These are phyloP conservation scores for Xylaria castorea DNA, from an alignment of 495 filamentous ascomycete species.

Conservation along the genomic window DNA sequence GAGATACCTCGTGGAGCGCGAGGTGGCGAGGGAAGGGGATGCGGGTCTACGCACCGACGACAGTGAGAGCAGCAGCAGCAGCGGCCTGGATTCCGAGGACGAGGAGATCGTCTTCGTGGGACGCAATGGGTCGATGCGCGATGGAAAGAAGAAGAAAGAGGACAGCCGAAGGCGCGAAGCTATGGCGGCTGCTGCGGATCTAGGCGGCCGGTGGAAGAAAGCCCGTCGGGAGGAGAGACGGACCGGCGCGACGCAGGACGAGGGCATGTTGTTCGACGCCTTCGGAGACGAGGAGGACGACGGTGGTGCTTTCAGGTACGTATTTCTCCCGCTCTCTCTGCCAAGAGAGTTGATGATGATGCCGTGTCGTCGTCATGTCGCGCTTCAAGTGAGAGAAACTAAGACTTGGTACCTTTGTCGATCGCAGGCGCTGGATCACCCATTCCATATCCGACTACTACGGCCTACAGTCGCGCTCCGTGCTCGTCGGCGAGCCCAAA, in stretches of 20 bases:
- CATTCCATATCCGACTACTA: slow-evolving; percentile 94
- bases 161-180: slow-evolving; percentile 32
- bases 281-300: slow-evolving; percentile 74
- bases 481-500: slow-evolving; percentile 76
- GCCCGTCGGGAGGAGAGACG: slow-evolving; percentile 50
- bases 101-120: slow-evolving; percentile 96
- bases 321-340: slow-evolving; percentile 28
- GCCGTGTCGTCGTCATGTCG: background rate
- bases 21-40: slow-evolving; percentile 48
- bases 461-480: slow-evolving; percentile 82
- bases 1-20: slow-evolving; percentile 47
- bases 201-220: slow-evolving; percentile 38
- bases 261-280: slow-evolving; percentile 82
- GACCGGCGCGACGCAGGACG: slow-evolving; percentile 58
- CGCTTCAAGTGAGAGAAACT: slow-evolving; percentile 21
- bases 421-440: slow-evolving; percentile 83
- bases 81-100: slow-evolving; percentile 68
- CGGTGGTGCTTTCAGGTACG: slow-evolving; percentile 82
- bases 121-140: slow-evolving; percentile 74
- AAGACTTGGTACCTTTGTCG: slow-evolving; percentile 34
- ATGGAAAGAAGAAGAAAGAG: slow-evolving; percentile 52
- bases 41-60: slow-evolving; percentile 20
- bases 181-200: background rate
- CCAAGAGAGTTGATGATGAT: background rate
- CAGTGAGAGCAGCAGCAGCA: slow-evolving; percentile 51